Evolutionary conservation across 176 grass and related monocot genomes (phyloP), one percentile per base, ranked within the genome.

Genomic region (Saccharum officinarum): DNA sequence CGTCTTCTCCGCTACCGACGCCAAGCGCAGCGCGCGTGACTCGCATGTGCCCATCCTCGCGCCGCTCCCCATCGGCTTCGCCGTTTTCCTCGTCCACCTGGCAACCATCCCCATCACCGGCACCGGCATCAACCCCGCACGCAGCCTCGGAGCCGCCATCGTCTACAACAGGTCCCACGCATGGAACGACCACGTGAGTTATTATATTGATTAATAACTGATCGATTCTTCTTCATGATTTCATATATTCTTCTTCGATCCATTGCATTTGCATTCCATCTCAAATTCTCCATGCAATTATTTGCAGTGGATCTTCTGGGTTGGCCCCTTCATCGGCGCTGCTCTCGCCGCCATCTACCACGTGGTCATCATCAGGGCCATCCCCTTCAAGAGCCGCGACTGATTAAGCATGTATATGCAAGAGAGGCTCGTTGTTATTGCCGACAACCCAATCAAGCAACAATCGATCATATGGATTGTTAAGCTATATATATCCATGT

Each of bases 81-180:
- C 95, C 5, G 95, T 97, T 12, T 97, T 97, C 82, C 87, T 97
- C 20, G 95, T 97, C 33, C 95, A 97, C 87, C 89, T 97, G 18
- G 95, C 95, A 6, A 97, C 95, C 41, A 93, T 97, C 81, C 95
- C 95, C 75, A 94, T 97, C 87, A 97, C 95, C 16, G 92, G 95
- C 23, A 97, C 94, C 16, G 94, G 94, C 31, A 97, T 97, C 87
- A 97, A 97, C 69, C 95, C 95, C 0, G 95, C 95, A 0, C 82
- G 95, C 40, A 95, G 90, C 52, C 91, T 97, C 7, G 95, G 95
- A 6, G 95, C 95, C 13, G 95, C 90, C 7, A 95, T 97, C 62
- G 75, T 97, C 86, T 97, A 95, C 90, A 89, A 97, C 90, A 82
- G 80, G 69, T 73, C 49, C 26, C 89, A 93, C 39, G 84, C 90